Evolutionary conservation across 768 basidiomycete species (phyloP).

Genomic region (Tylopilus sp.): DNA sequence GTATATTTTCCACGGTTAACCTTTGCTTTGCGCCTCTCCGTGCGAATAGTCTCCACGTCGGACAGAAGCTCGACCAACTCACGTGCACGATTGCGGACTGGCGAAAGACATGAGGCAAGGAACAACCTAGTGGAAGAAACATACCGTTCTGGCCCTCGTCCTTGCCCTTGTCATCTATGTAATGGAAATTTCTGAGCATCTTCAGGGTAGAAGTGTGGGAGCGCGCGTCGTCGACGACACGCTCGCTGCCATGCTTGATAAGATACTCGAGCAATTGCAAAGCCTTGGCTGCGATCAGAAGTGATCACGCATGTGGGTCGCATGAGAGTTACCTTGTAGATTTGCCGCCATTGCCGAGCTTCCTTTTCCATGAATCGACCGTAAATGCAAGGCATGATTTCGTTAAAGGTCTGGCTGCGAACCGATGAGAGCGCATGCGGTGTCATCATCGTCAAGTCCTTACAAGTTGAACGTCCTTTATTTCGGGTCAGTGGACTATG

Average conservation of each 20-base stretch:
- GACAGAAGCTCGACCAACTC: conserved; percentile 90
- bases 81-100: conserved; percentile 91
- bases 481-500: conserved; percentile 13
- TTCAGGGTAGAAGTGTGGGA: conserved; percentile 94
- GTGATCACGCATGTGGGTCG: neutral
- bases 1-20: conserved; percentile 84
- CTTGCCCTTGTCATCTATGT: conserved; percentile 97
- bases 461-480: conserved; percentile 97
- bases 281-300: conserved; percentile 46
- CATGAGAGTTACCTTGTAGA: conserved; percentile 79
- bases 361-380: conserved; percentile 97
- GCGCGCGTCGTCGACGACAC: conserved; percentile 96
- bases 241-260: conserved; percentile 94
- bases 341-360: conserved; percentile 96
- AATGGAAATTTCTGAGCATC: conserved; percentile 97
- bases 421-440: conserved; percentile 6
- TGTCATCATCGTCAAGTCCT: conserved; percentile 28
- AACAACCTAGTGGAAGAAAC: conserved; percentile 2
- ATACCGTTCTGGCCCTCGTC: conserved; percentile 97
- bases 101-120: neutral
- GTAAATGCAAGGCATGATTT: conserved; percentile 98
- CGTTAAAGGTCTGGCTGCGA: conserved; percentile 92
- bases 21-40: conserved; percentile 91
- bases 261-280: conserved; percentile 93
- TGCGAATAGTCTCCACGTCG: conserved; percentile 87